Percentiles rank a stretch among this genome's conserved stretches.
Conservation (phyloP, 495 filamentous ascomycete species). For the Clavariopsis aquatica region DNA sequence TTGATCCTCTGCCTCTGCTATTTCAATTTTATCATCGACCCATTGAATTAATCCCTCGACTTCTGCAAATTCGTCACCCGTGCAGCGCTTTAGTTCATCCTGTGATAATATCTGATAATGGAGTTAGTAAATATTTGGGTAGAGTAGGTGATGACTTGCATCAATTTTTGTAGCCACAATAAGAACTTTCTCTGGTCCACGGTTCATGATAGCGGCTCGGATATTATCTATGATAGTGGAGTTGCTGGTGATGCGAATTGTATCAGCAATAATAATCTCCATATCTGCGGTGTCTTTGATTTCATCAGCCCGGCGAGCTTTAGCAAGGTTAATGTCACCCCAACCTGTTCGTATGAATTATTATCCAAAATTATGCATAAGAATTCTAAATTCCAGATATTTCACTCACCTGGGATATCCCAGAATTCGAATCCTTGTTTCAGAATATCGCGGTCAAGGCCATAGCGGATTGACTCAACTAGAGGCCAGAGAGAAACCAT, state of each 20-base stretch:
- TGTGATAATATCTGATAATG: too few species aligned
- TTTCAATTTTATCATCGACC: neutral
- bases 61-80: neutral
- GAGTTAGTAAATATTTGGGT: too few species aligned
- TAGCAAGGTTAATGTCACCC: slow-evolving; percentile 10
- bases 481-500: slow-evolving; percentile 18
- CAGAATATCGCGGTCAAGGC: neutral
- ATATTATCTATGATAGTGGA: slow-evolving; percentile 7
- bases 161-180: slow-evolving; percentile 27
- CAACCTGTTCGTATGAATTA: neutral
- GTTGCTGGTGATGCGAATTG: slow-evolving; percentile 8
- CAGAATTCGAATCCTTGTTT: slow-evolving; percentile 11
- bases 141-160: too few species aligned
- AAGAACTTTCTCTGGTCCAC: slow-evolving; percentile 1
- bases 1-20: neutral
- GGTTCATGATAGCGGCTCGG: neutral
- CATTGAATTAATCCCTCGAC: neutral
- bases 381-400: neutral
- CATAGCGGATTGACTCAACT: slow-evolving; percentile 1
- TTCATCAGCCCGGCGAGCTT: slow-evolving; percentile 3
- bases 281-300: slow-evolving; percentile 16
- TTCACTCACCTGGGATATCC: slow-evolving; percentile 19
- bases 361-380: neutral
- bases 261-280: slow-evolving; percentile 18
- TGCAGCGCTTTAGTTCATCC: neutral